Evolutionary conservation across 2,329 filamentous ascomycete genomes (phyloP).

Genomic region (Aureobasidium sp.): DNA sequence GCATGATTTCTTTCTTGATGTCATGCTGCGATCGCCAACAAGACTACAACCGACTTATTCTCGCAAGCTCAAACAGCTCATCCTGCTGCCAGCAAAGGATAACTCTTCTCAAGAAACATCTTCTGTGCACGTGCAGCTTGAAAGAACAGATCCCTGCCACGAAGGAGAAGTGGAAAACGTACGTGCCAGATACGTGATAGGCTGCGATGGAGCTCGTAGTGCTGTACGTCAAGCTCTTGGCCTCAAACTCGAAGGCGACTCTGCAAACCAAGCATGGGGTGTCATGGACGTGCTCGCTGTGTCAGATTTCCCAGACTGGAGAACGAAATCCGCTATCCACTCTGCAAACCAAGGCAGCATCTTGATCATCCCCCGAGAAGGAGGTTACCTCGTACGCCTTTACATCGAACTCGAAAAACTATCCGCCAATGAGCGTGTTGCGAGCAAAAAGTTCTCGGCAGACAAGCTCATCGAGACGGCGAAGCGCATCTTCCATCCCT

Average conservation of each 20-base stretch:
- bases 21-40: constrained; percentile 13
- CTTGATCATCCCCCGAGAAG: constrained; percentile 62
- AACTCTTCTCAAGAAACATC: constrained; percentile 21
- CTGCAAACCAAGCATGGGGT: constrained; percentile 25
- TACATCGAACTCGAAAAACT: constrained; percentile 43
- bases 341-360: constrained; percentile 57
- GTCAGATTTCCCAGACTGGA: constrained; percentile 54
- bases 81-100: constrained; percentile 44
- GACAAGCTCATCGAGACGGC: constrained; percentile 57
- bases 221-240: constrained; percentile 21
- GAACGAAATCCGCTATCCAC: constrained; percentile 72
- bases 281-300: constrained; percentile 26
- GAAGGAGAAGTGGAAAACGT: constrained; percentile 20
- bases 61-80: constrained; percentile 49
- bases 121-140: constrained; percentile 3
- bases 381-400: constrained; percentile 27
- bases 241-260: constrained; percentile 24
- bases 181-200: constrained; percentile 21
- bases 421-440: neutral
- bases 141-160: constrained; percentile 37
- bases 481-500: constrained; percentile 59
- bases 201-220: constrained; percentile 24
- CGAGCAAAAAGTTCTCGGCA: constrained; percentile 9
- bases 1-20: constrained; percentile 44
- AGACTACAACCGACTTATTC: constrained; percentile 44